Base-by-base conservation (phyloP, 1,284 basidiomycete genomes). In the Cutaneotrichosporon spelunceum region DNA sequence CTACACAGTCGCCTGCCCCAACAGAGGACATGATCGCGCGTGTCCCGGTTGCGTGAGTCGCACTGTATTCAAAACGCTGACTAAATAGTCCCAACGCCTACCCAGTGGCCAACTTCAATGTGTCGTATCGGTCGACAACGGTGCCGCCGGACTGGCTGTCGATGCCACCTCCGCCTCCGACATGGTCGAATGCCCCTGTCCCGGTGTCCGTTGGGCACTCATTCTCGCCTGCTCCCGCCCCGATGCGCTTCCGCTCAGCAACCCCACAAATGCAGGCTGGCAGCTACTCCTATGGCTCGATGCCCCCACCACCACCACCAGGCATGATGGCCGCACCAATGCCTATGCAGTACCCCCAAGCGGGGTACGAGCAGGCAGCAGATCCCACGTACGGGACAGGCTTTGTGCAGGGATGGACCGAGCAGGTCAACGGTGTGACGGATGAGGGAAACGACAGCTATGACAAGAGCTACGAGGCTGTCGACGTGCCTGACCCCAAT, bases 131-230 rank as follows among this genome's bases (percentile, higher is more conserved):
- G 26, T 67, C 66, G 3, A 67, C 66, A 10, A 67, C 66, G 14
- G 66, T 67, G 11, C 66, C 66, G 11, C 66, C 66, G 19, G 66
- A 67, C 57, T 67, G 63, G 63, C 59, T 67, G 11, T 64, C 66
- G 27, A 67, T 64, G 63, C 66, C 66, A 10, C 66, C 65, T 5
- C 65, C 65, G 2, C 59, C 54, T 36, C 26, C 49, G 1, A 54
- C 61, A 23, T 66, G 59, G 64, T 34, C 36, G 23, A n/a, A 21
- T 9, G 53, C 48, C 47, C 53, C 53, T 6, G 36, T 39, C 26
- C 23, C 30, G 6, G 39, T 44, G 23, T 45, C 59, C 3, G 47
- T 55, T 9, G 56, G 56, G 42, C 61, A 59, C 3, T 62, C 61
- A 8, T 66, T 66, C 50, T 63, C 64, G 11, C 64, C 64, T 0